These are phyloP conservation scores for Termitomyces sp. DNA, from an alignment of 768 basidiomycete species.

Conservation along the genomic window DNA sequence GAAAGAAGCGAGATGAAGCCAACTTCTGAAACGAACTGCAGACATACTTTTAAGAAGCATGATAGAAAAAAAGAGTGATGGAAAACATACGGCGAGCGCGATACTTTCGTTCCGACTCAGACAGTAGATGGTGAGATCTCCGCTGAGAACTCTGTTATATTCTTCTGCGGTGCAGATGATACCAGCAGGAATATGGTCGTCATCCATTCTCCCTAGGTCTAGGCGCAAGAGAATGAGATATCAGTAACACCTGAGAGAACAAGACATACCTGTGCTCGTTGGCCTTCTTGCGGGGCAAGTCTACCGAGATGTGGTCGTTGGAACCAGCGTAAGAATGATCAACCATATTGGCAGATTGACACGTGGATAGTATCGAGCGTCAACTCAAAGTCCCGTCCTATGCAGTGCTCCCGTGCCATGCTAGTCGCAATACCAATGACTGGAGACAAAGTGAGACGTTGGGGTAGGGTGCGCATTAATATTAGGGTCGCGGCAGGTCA, in stretches of 20 bases:
- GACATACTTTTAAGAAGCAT: not conserved
- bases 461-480: too few relatives aligned
- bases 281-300: not conserved
- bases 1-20: not conserved
- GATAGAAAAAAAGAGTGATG: not conserved
- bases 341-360: too few relatives aligned
- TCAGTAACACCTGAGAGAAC: too few relatives aligned
- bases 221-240: too few relatives aligned
- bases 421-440: too few relatives aligned
- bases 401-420: too few relatives aligned
- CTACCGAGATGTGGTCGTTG: not conserved
- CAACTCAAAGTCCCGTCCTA: not conserved
- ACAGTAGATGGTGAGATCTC: not conserved
- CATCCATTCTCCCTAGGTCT: not conserved
- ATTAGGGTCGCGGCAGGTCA: too few relatives aligned
- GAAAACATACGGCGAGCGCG: not conserved
- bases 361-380: too few relatives aligned
- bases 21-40: not conserved
- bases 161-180: not conserved
- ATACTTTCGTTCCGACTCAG: not conserved
- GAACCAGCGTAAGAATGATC: not conserved
- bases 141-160: not conserved
- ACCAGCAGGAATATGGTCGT: not conserved
- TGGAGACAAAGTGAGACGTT: not conserved
- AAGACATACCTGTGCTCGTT: not conserved